Base-by-base conservation (phyloP, 768 basidiomycete genomes). In the Pulveroboletus sp. region DNA sequence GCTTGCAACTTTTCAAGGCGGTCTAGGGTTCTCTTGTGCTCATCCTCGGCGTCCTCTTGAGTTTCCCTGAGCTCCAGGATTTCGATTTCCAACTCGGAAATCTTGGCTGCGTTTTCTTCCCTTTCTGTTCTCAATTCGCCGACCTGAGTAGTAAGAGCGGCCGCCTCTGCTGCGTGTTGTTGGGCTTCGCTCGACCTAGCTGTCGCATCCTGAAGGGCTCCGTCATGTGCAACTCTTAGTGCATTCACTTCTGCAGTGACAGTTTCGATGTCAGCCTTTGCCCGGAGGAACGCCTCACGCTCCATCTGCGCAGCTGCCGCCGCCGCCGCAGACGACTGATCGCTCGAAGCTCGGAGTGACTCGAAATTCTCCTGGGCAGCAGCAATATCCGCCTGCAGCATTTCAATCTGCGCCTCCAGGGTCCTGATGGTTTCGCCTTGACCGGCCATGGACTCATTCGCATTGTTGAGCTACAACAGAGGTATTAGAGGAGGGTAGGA, bases 41-140 rank as follows among this genome's bases (percentile, higher is more conserved):
- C 76, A 47, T 89, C 88, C 58, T 86, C 82, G 6, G 76, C 70
- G 17, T 67, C 67, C 56, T 91, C 89, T 53, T 80, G 79, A 35
- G 72, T 72, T 62, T 93, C 89, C 64, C 77, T 87, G 51, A 85
- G 60, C 68, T 92, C 89, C 49, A 91, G 66, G 35, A 90, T 76
- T 63, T 92, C 88, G 43, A 93, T 71, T 70, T 93, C 90, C 22
- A 90, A 73, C 59, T 93, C 89, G 0, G 86, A 88, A 5, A 91
- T 71, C 66, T 83, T 89, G 60, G 70, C 73, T 9, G 82, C 78
- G 35, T 71, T 81, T 50, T 89, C 88, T 59, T 86, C 86, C 59
- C 81, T 84, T 67, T 88, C 85, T 12, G 63, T 63, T 63, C 79
- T 81, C 52, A 89, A 71, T 27, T 68, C 69, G 5, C 63, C 65